Conservation (phyloP, 768 basidiomycete species). For the Russula earlei region DNA sequence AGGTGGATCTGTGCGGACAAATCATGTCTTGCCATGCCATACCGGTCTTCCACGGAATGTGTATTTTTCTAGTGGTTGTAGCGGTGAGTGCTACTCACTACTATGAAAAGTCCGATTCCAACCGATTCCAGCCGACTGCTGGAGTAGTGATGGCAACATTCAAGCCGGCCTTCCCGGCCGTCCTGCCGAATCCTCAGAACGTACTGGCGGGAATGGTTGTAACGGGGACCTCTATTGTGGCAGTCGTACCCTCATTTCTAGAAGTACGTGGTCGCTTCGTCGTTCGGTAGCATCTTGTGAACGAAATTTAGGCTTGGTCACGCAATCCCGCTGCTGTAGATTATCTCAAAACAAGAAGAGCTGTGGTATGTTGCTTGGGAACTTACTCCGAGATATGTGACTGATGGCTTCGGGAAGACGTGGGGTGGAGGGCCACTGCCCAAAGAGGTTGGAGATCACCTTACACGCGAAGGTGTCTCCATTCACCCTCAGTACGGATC, state of each 20-base stretch:
- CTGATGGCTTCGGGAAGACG: conserved; percentile 17
- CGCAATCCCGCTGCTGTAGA: conserved; percentile 14
- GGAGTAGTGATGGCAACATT: conserved; percentile 26
- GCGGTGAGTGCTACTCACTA: conserved; percentile 16
- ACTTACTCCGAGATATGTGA: neutral
- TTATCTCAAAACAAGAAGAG: conserved; percentile 20
- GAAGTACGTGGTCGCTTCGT: conserved; percentile 22
- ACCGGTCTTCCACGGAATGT: conserved; percentile 29
- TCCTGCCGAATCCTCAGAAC: conserved; percentile 26
- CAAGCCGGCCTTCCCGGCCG: conserved; percentile 24
- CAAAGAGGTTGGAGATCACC: conserved; percentile 22
- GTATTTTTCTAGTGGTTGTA: conserved; percentile 22
- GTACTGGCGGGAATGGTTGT: conserved; percentile 23
- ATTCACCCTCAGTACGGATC: conserved; percentile 22
- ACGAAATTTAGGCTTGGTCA: conserved; percentile 22
- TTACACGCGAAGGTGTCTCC: conserved; percentile 21
- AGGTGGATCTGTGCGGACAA: conserved; percentile 22
- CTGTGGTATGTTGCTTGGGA: conserved; percentile 18
- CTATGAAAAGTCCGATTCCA: neutral
- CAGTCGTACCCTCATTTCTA: conserved; percentile 27
- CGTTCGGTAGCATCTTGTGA: neutral
- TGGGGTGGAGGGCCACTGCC: conserved; percentile 26
- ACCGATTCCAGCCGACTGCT: conserved; percentile 19
- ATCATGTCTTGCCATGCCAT: conserved; percentile 25
- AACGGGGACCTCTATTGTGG: conserved; percentile 21